A percentile compares a stretch with the other conserved stretches of the same genome.
These are phyloP conservation scores for Paragyromitra xinjiangensis DNA, from an alignment of 495 filamentous ascomycete species.

Conservation along the genomic window DNA sequence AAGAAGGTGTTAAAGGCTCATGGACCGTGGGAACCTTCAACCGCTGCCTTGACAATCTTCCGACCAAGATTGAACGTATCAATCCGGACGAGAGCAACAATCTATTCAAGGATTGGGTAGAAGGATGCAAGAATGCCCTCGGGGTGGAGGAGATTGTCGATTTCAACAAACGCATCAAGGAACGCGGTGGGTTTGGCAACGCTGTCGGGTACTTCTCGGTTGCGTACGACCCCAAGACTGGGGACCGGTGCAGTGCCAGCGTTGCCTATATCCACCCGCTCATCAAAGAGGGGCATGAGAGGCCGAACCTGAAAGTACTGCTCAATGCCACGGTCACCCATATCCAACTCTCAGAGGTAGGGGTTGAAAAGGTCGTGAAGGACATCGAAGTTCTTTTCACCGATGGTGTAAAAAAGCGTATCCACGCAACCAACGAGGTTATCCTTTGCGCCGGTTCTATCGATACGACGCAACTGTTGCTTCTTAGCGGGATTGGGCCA, in stretches of 20 bases:
- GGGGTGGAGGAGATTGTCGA: conserved; percentile 78
- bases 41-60: conserved; percentile 75
- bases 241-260: conserved; percentile 77
- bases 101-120: conserved; percentile 83
- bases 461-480: conserved; percentile 76
- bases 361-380: conserved; percentile 65
- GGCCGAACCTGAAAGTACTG: conserved; percentile 79
- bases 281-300: conserved; percentile 75
- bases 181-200: conserved; percentile 71
- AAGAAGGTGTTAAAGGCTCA: conserved; percentile 69
- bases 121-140: conserved; percentile 75
- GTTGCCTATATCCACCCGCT: conserved; percentile 91
- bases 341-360: conserved; percentile 71
- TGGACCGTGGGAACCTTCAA: conserved; percentile 83
- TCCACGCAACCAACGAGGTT: conserved; percentile 73
- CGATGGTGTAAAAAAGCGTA: conserved; percentile 62
- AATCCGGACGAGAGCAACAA: conserved; percentile 80
- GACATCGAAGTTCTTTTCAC: conserved; percentile 72
- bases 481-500: conserved; percentile 81
- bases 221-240: conserved; percentile 82
- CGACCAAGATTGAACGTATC: conserved; percentile 82
- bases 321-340: conserved; percentile 82
- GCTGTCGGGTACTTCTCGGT: conserved; percentile 87
- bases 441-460: conserved; percentile 81
- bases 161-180: conserved; percentile 79